Evolutionary conservation across 192 early-diverging fungal species (phyloP).

Genomic region (Neocallimastix lanati): DNA sequence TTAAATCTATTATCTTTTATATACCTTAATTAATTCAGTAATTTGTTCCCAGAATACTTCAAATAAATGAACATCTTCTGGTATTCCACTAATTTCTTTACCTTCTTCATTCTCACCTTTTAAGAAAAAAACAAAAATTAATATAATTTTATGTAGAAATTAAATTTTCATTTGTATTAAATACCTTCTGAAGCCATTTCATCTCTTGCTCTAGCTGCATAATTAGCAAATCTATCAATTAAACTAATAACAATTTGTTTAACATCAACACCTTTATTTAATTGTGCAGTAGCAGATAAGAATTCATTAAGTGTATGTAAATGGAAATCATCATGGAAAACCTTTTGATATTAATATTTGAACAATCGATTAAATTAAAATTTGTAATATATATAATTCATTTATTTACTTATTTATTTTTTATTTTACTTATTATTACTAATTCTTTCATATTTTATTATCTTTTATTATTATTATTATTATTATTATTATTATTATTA

Average conservation of each 20-base stretch:
- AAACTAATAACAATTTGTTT: slow-evolving; percentile 92
- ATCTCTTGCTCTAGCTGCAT: slow-evolving; percentile 52
- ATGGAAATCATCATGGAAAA: slow-evolving; percentile 94
- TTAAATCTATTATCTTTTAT: neutral
- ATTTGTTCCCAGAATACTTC: slow-evolving; percentile 96
- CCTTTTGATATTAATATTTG: no score
- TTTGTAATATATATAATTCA: no score
- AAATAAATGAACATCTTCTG: slow-evolving; percentile 75
- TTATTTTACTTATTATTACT: no score
- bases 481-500: neutral
- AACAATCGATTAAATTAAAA: no score
- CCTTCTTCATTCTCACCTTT: slow-evolving; percentile 11
- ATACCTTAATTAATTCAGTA: slow-evolving; percentile 67
- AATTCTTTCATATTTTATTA: no score
- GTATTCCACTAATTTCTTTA: slow-evolving; percentile 51
- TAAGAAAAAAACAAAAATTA: neutral
- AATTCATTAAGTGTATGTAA: slow-evolving; percentile 73
- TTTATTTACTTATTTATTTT: no score
- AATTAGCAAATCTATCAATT: slow-evolving; percentile 82
- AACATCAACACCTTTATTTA: slow-evolving; percentile 85
- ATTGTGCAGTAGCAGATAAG: slow-evolving; percentile 72
- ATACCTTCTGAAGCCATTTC: neutral
- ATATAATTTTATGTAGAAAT: no score
- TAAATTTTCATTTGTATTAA: no score
- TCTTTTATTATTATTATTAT: neutral